A percentile compares a stretch with the other conserved stretches of the same genome.
phyloP scores from a whole-genome alignment of 805 yeast genomes.

The Kluyveromyces lactis region DNA sequence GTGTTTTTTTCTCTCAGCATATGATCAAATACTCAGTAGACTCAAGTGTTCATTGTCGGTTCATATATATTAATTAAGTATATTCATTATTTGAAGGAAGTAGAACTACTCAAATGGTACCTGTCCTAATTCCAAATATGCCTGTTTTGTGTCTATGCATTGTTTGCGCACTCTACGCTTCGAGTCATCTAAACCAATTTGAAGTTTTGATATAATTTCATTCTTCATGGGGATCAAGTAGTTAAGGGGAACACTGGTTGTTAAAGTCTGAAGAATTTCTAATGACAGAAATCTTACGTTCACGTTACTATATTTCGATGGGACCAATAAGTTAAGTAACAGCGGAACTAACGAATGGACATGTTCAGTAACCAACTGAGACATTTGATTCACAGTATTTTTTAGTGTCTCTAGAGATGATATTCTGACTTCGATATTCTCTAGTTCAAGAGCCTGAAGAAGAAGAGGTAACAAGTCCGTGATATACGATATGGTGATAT shows the following conservation, averaged over 20 bases:
- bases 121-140: slow-evolving; percentile 48
- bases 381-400: slow-evolving; percentile 48
- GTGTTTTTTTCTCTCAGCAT: too few relatives aligned
- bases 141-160: slow-evolving; percentile 75
- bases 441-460: slow-evolving; percentile 50
- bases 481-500: slow-evolving; percentile 58
- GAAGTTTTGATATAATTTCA: slow-evolving; percentile 40
- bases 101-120: slow-evolving; percentile 28
- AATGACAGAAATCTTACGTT: slow-evolving; percentile 50
- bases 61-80: background rate
- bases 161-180: slow-evolving; percentile 67
- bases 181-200: slow-evolving; percentile 57
- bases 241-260: slow-evolving; percentile 32
- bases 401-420: slow-evolving; percentile 56
- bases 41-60: too few relatives aligned
- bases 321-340: slow-evolving; percentile 31
- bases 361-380: slow-evolving; percentile 44
- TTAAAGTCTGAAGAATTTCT: slow-evolving; percentile 45
- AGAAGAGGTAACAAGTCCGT: slow-evolving; percentile 60
- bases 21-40: too few relatives aligned
- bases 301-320: slow-evolving; percentile 31
- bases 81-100: background rate
- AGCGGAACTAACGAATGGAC: slow-evolving; percentile 49
- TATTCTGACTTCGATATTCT: slow-evolving; percentile 40
- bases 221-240: slow-evolving; percentile 45